Evolutionary conservation across 345 rosid genomes (phyloP).

Genomic region (Toxicodendron radicans): DNA sequence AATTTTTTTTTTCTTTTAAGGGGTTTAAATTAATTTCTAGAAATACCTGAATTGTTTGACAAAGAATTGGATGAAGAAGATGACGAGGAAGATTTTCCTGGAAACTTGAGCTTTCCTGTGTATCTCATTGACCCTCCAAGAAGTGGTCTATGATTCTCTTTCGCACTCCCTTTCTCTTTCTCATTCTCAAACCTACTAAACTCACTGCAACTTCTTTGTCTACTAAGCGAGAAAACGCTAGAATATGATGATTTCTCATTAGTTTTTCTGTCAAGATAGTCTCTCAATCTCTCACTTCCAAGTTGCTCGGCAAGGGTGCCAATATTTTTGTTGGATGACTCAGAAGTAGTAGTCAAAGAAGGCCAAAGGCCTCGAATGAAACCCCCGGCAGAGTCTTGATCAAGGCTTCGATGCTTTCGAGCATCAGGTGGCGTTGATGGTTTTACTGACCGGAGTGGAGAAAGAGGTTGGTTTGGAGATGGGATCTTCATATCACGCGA

Average conservation of each 20-base stretch:
- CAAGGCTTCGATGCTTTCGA: slow-evolving; percentile 34
- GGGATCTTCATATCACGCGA: slow-evolving; percentile 35
- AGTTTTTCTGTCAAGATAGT: slow-evolving; percentile 27
- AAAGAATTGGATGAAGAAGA: slow-evolving; percentile 33
- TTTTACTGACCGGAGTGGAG: slow-evolving; percentile 27
- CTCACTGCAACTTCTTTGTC: slow-evolving; percentile 40
- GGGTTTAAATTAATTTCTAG: too few relatives aligned
- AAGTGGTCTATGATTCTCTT: slow-evolving; percentile 54
- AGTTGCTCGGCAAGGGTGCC: slow-evolving; percentile 55
- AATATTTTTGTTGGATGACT: slow-evolving; percentile 32
- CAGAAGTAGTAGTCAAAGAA: slow-evolving; percentile 29
- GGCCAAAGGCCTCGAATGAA: slow-evolving; percentile 59
- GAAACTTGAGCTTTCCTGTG: too few relatives aligned
- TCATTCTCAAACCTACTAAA: slow-evolving; percentile 32
- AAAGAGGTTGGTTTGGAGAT: slow-evolving; percentile 33
- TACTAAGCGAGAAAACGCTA: slow-evolving; percentile 20
- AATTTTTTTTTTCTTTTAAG: too few relatives aligned
- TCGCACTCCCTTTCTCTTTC: slow-evolving; percentile 27
- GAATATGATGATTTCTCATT: slow-evolving; percentile 17
- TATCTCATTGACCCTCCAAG: slow-evolving; percentile 62
- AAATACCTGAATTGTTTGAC: not conserved
- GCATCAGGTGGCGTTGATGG: slow-evolving; percentile 22
- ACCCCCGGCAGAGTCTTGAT: slow-evolving; percentile 15
- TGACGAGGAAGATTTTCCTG: slow-evolving; percentile 28
- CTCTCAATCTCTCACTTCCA: slow-evolving; percentile 46